Conservation (phyloP, 306 rosid genomes). For the Malus domestica region DNA sequence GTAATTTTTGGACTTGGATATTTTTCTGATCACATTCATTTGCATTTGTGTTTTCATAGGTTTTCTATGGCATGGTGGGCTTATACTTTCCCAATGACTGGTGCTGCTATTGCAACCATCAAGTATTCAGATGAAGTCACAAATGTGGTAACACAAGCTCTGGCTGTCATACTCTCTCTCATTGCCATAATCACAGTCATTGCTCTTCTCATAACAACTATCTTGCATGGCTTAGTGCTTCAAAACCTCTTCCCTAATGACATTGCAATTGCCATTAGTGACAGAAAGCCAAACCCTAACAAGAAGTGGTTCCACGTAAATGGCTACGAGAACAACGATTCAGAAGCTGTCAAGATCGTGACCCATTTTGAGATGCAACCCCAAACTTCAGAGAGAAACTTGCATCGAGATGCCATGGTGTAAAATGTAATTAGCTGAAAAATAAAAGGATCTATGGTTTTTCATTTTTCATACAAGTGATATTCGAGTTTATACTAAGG, state of each 20-base stretch:
- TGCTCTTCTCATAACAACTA: constrained; percentile 47
- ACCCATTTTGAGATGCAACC: too few relatives aligned
- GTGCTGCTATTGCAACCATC: constrained; percentile 85
- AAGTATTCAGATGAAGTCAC: constrained; percentile 66
- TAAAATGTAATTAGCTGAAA: background rate
- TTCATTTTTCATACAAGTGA: background rate
- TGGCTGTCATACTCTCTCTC: constrained; percentile 39
- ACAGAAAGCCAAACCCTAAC: constrained; percentile 44
- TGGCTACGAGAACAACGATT: constrained; percentile 41
- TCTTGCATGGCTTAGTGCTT: constrained; percentile 66
- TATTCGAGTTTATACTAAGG: too few relatives aligned
- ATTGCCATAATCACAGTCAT: constrained; percentile 44
- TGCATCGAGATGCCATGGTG: too few relatives aligned
- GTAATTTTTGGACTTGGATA: background rate
- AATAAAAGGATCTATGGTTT: background rate
- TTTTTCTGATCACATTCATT: background rate
- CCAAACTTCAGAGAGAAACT: too few relatives aligned
- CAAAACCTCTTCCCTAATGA: constrained; percentile 81
- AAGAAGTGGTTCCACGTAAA: constrained; percentile 49
- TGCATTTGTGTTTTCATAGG: constrained; percentile 31
- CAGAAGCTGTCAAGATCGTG: constrained; percentile 27
- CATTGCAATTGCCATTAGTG: constrained; percentile 90
- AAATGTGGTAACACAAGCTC: constrained; percentile 35
- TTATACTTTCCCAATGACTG: constrained; percentile 96
- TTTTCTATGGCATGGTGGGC: constrained; percentile 99